phyloP scores from a whole-genome alignment of 225 moss, liverwort and hornwort species.

The Asterella californica region DNA sequence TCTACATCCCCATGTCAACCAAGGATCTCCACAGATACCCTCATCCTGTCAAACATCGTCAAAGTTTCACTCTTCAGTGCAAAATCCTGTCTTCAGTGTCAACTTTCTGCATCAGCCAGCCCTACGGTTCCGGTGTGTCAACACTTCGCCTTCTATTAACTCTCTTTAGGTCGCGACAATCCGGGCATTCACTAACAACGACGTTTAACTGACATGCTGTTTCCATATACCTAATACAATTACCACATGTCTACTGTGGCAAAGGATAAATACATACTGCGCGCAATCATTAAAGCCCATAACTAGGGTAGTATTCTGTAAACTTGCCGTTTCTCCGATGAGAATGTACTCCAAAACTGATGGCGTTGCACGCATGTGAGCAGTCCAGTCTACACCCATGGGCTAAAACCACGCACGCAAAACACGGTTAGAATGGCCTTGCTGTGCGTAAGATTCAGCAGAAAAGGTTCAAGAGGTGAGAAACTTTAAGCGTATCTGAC shows the following conservation, averaged over 20 bases:
- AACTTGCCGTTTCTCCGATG: constrained; percentile 74
- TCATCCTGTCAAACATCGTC: constrained; percentile 40
- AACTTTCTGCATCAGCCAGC: background rate
- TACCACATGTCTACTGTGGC: background rate
- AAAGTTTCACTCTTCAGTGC: background rate
- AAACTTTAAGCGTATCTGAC: background rate
- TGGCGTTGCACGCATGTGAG: constrained; percentile 56
- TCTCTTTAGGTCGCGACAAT: background rate
- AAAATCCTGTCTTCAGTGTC: background rate
- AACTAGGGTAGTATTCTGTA: background rate
- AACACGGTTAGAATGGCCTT: background rate
- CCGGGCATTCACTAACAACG: background rate
- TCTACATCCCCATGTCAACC: constrained; percentile 72
- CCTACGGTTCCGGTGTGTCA: background rate
- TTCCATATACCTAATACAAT: background rate
- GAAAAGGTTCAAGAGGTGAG: background rate
- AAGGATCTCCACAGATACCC: constrained; percentile 83
- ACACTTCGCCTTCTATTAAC: background rate
- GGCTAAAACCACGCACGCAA: constrained; percentile 42
- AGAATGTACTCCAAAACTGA: constrained; percentile 83
- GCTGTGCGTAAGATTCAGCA: background rate
- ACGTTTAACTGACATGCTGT: background rate
- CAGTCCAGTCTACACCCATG: constrained; percentile 80
- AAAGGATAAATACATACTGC: background rate
- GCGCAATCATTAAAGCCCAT: background rate